phyloP scores from a whole-genome alignment of 352 stramenopile species.

The Globisporangium takayamanum region DNA sequence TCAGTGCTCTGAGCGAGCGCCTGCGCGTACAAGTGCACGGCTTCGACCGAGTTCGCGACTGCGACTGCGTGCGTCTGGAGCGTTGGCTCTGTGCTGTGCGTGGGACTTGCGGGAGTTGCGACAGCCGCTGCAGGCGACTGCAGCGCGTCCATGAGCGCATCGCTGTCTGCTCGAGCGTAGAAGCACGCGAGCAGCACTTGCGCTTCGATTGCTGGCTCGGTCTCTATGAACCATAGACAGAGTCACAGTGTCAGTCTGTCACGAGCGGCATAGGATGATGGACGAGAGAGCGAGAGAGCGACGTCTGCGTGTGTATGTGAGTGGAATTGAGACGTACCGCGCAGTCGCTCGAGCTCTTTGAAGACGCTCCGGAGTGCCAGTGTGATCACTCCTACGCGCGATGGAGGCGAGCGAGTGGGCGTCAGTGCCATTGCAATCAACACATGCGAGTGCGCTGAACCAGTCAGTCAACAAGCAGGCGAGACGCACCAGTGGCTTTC shows the following conservation, averaged over 20 bases:
- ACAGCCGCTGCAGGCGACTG: neutral
- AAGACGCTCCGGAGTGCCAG: conserved; percentile 34
- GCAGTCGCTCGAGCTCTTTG: conserved; percentile 10
- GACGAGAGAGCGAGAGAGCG: neutral
- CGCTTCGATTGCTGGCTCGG: neutral
- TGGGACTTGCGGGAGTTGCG: too few relatives aligned
- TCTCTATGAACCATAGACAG: neutral
- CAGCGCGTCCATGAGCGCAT: conserved; percentile 10
- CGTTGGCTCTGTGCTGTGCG: conserved; percentile 9
- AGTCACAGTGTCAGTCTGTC: neutral
- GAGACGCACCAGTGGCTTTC: conserved; percentile 11
- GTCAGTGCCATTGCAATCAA: neutral
- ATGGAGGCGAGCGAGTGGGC: neutral
- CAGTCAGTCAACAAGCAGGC: neutral
- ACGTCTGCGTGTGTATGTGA: neutral
- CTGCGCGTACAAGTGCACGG: conserved; percentile 23
- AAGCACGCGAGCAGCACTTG: conserved; percentile 17
- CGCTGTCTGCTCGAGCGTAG: neutral
- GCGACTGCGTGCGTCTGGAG: conserved; percentile 24
- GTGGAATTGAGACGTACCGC: conserved; percentile 11
- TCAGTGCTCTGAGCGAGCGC: conserved; percentile 11
- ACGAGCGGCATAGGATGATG: neutral
- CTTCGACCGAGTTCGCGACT: conserved; percentile 27
- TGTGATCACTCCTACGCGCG: conserved; percentile 21
- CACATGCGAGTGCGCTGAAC: too few relatives aligned